Conservation (phyloP, 345 rosid species). For the Aegle marmelos region DNA sequence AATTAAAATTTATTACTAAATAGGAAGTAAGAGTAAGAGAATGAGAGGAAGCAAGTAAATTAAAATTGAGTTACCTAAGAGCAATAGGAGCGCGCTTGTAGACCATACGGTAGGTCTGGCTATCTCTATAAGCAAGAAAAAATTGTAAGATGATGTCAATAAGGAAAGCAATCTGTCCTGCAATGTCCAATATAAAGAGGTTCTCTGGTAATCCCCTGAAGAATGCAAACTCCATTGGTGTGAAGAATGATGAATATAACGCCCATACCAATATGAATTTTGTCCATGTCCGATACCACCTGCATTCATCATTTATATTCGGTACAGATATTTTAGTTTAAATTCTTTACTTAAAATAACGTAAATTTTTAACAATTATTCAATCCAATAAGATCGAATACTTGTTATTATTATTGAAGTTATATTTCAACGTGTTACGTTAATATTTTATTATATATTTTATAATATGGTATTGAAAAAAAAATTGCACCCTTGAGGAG, state of each 20-base stretch:
- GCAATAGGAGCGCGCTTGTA: slow-evolving; percentile 54
- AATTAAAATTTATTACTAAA: neutral
- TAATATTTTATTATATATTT: no score
- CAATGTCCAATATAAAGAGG: slow-evolving; percentile 69
- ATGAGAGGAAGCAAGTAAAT: slow-evolving; percentile 2
- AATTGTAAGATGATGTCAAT: slow-evolving; percentile 63
- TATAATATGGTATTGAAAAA: no score
- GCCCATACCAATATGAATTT: slow-evolving; percentile 78
- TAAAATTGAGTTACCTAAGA: slow-evolving; percentile 35
- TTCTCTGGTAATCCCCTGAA: slow-evolving; percentile 71
- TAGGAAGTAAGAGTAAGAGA: neutral
- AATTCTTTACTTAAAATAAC: no score
- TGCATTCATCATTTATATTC: slow-evolving; percentile 21
- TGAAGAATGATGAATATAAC: slow-evolving; percentile 75
- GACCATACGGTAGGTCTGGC: slow-evolving; percentile 53
- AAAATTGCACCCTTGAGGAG: no score
- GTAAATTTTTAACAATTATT: no score
- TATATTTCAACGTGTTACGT: no score
- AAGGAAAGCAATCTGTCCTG: slow-evolving; percentile 74
- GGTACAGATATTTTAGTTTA: no score
- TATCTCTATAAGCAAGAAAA: slow-evolving; percentile 63
- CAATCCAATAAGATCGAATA: no score
- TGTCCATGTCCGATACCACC: slow-evolving; percentile 68
- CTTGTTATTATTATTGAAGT: no score
- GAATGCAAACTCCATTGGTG: slow-evolving; percentile 90